phyloP scores from a whole-genome alignment of 192 early-diverging fungal species.

The Cetraspora pellucida region DNA sequence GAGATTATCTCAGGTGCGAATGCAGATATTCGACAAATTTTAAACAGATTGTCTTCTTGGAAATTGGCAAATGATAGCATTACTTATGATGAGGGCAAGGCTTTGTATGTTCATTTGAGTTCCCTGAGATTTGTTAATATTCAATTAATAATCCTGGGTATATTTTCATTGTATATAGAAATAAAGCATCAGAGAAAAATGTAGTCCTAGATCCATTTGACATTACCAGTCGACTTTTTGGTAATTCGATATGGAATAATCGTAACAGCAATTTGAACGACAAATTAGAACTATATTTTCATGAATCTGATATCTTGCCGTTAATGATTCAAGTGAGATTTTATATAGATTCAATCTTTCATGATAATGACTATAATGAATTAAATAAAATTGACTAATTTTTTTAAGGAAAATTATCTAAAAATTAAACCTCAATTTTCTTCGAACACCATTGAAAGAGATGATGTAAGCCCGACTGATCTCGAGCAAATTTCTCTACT shows the following conservation, averaged over 20 bases:
- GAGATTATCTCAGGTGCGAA: constrained; percentile 79
- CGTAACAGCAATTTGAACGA: constrained; percentile 61
- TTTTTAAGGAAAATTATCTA: constrained; percentile 76
- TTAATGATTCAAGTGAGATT: constrained; percentile 78
- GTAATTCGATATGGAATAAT: constrained; percentile 42
- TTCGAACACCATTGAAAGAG: neutral
- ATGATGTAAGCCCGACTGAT: neutral
- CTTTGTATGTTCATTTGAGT: constrained; percentile 54
- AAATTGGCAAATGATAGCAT: constrained; percentile 66
- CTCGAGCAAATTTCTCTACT: neutral
- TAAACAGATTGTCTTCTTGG: constrained; percentile 94
- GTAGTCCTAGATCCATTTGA: constrained; percentile 69
- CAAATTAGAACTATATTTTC: constrained; percentile 89
- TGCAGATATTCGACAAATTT: constrained; percentile 94
- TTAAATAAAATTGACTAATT: no score
- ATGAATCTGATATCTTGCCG: constrained; percentile 83
- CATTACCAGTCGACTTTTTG: constrained; percentile 68
- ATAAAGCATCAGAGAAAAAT: constrained; percentile 47
- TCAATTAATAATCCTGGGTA: neutral
- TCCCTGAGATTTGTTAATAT: neutral
- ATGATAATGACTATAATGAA: no score
- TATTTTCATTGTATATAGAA: neutral
- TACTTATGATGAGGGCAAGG: constrained; percentile 81
- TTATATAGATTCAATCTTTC: neutral
- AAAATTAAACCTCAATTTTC: constrained; percentile 62